Evolutionary conservation across 768 basidiomycete genomes (phyloP), one percentile per base, ranked within the genome.

Genomic region (Lactifluus volemus): DNA sequence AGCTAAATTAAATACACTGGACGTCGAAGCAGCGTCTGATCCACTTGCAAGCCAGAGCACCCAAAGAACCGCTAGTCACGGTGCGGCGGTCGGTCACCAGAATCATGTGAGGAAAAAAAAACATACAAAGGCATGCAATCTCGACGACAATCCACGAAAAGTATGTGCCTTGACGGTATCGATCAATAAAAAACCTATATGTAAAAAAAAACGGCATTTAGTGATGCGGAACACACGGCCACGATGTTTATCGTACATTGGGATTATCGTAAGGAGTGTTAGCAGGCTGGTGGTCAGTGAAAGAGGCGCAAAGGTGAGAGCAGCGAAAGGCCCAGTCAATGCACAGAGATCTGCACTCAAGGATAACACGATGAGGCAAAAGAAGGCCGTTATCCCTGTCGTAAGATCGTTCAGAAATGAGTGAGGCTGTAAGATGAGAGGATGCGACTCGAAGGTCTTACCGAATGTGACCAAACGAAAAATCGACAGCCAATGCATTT

Each of bases 1-100:
- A 2, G 30, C 3, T 10, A 11, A 0, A 11, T 10, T 9, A 17
- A 54, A 9, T 12, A n/a, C 17, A 49, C 59, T 56, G 25, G 25
- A 25, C n/a, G 45, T 56, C 53, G 42, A 58, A 14, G 68, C 69
- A 2, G 75, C 56, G 41, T 71, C 63, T 4, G 68, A 72, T 4
- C 66, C 78, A 30, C 70, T 66, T 15, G 75, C 71, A 21, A 78
- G 70, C 78, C 74, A 79, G 36, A 78, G 64, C 44, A 77, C 54
- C 67, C 70, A 73, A 30, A 79, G 69, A 49, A 73, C 5, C 21
- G 58, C 75, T 74, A 55, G 10, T 50, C 61, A 29, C 25, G 4
- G n/a, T n/a, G n/a, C n/a, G n/a, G n/a, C n/a, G n/a, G 12, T 49
- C 63, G 55, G 19, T 25, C 12, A 9, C 42, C 11, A 45, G 38